Percentiles rank a stretch among this genome's conserved stretches.
These are phyloP conservation scores for Ophiocordyceps camponoti-saundersi DNA, from an alignment of 2,329 filamentous ascomycete species.

Conservation along the genomic window DNA sequence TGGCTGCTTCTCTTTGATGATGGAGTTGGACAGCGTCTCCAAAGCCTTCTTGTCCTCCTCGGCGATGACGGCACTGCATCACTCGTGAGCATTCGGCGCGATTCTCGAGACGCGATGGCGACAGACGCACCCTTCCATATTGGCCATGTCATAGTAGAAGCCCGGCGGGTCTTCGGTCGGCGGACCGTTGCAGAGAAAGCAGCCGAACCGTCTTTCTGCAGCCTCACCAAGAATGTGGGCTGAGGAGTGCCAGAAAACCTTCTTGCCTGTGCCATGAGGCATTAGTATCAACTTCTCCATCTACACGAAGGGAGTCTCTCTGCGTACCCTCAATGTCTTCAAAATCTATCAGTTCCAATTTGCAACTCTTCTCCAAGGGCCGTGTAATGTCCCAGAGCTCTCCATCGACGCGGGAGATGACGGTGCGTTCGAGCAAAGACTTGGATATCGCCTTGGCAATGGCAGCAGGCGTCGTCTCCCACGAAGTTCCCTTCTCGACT, in stretches of 20 bases:
- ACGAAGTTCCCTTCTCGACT: constrained; percentile 59
- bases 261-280: constrained; percentile 42
- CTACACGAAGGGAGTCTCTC: neutral
- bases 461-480: constrained; percentile 75
- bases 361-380: constrained; percentile 76
- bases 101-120: neutral
- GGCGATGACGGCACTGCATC: constrained; percentile 52
- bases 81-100: constrained; percentile 5
- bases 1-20: constrained; percentile 91
- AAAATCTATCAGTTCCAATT: constrained; percentile 72
- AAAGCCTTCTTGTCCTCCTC: constrained; percentile 73
- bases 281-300: constrained; percentile 1
- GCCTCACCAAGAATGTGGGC: constrained; percentile 95
- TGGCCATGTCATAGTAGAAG: constrained; percentile 95
- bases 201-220: constrained; percentile 77
- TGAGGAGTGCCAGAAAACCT: constrained; percentile 95
- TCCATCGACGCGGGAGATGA: constrained; percentile 73
- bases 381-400: constrained; percentile 84
- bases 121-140: constrained; percentile 18
- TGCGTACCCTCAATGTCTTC: constrained; percentile 26
- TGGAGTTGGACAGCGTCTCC: constrained; percentile 62
- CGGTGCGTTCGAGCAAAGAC: constrained; percentile 69
- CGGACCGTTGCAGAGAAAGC: constrained; percentile 83
- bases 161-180: constrained; percentile 61
- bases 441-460: constrained; percentile 69